A percentile compares a stretch with the other conserved stretches of the same genome.
These are phyloP conservation scores for Papiliotrema terrestris DNA, from an alignment of 1,284 basidiomycete species.

Conservation along the genomic window DNA sequence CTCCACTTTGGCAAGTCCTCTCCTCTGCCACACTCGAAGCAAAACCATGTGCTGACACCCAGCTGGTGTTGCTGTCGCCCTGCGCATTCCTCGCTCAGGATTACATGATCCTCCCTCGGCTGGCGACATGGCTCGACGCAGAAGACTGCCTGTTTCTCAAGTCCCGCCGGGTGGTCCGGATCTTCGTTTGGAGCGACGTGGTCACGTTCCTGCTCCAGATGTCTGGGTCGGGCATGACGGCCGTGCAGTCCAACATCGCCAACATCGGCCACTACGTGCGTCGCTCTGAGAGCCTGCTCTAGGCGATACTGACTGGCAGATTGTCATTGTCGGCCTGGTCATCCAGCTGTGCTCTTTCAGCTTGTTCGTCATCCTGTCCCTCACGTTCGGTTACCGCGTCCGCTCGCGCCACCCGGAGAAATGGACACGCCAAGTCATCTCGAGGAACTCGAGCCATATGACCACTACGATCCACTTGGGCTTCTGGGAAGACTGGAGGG, in stretches of 20 bases:
- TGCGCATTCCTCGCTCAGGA: slow-evolving; percentile 72
- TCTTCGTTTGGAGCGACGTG: slow-evolving; percentile 54
- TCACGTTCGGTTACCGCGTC: slow-evolving; percentile 59
- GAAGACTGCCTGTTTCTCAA: slow-evolving; percentile 47
- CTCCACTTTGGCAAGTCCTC: slow-evolving; percentile 55
- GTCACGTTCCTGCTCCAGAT: slow-evolving; percentile 65
- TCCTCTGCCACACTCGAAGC: neutral
- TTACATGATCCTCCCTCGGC: slow-evolving; percentile 64
- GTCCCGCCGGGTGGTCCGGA: slow-evolving; percentile 26
- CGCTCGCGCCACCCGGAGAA: slow-evolving; percentile 6
- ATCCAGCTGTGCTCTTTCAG: slow-evolving; percentile 62
- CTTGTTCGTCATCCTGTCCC: slow-evolving; percentile 58
- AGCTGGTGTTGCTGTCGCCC: slow-evolving; percentile 51
- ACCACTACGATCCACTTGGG: slow-evolving; percentile 51
- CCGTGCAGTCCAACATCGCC: slow-evolving; percentile 16
- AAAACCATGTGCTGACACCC: neutral
- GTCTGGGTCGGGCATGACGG: slow-evolving; percentile 46
- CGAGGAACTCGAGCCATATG: slow-evolving; percentile 11
- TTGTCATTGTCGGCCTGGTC: slow-evolving; percentile 61
- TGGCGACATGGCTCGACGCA: slow-evolving; percentile 57
- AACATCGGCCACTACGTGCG: slow-evolving; percentile 39
- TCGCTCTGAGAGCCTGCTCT: neutral
- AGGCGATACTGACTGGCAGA: slow-evolving; percentile 29
- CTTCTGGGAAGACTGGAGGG: slow-evolving; percentile 56
- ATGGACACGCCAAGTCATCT: slow-evolving; percentile 7